phyloP scores from a whole-genome alignment of 257 asterid genomes.

The Gynochthodes officinalis region DNA sequence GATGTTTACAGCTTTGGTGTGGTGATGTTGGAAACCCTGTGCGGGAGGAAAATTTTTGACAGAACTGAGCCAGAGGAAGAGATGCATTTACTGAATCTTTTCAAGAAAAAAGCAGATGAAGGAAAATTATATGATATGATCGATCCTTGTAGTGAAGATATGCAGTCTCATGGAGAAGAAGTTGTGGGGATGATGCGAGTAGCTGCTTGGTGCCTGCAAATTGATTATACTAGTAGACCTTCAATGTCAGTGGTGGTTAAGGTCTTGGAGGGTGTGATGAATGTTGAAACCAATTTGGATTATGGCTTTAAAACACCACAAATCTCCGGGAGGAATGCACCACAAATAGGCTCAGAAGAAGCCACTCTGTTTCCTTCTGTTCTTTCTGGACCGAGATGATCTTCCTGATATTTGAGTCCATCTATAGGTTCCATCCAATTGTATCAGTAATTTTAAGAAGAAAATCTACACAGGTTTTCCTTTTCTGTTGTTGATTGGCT shows the following conservation, averaged over 20 bases:
- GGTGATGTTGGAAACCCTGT: conserved; percentile 24
- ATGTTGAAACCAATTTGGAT: conserved; percentile 2
- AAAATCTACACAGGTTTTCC: not conserved
- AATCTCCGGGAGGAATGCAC: not conserved
- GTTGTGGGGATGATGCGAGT: conserved; percentile 15
- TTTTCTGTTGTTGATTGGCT: not conserved
- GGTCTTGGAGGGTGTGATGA: conserved; percentile 12
- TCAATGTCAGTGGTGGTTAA: conserved; percentile 18
- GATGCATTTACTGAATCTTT: conserved; percentile 15
- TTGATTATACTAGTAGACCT: conserved; percentile 15
- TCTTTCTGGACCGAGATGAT: conserved; percentile 17
- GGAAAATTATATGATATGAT: conserved; percentile 21
- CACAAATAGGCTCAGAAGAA: not conserved
- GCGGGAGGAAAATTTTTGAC: conserved; percentile 22
- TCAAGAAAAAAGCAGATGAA: conserved; percentile 18
- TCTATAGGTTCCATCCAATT: not conserved
- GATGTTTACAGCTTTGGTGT: conserved; percentile 31
- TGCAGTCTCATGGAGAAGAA: conserved; percentile 17
- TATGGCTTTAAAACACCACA: not conserved
- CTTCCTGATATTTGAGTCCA: not conserved
- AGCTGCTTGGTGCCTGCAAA: conserved; percentile 27
- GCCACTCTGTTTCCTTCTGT: not conserved
- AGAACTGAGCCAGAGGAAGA: conserved; percentile 15
- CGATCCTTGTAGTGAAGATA: conserved; percentile 20
- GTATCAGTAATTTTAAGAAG: not conserved